These are phyloP conservation scores for Lachnellula occidentalis DNA, from an alignment of 2,329 filamentous ascomycete genomes.

Conservation along the genomic window DNA sequence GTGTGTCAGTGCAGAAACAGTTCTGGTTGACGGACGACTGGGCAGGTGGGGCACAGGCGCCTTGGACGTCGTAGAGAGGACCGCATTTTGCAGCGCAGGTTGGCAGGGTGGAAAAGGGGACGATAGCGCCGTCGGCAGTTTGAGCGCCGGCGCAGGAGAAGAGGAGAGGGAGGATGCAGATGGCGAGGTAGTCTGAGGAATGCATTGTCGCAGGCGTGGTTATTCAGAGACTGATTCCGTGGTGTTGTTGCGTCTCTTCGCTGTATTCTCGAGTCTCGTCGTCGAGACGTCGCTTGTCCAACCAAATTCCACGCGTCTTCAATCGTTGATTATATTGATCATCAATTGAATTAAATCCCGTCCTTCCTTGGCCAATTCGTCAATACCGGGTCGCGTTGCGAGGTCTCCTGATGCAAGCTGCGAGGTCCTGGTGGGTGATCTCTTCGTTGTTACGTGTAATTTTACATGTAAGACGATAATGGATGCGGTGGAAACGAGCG, in stretches of 20 bases:
- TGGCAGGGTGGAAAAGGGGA: conserved; percentile 56
- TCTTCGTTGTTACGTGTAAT: background rate
- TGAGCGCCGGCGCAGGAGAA: background rate
- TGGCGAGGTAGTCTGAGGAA: background rate
- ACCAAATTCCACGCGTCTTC: background rate
- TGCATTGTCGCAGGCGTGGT: background rate
- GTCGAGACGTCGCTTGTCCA: background rate
- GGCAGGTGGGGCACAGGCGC: conserved; percentile 60
- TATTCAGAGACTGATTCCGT: background rate
- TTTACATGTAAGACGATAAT: background rate
- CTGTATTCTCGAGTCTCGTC: background rate
- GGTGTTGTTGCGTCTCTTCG: background rate
- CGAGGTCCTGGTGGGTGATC: background rate
- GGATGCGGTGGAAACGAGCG: background rate
- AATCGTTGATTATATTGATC: background rate
- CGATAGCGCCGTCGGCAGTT: conserved; percentile 34
- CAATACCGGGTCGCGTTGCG: no score
- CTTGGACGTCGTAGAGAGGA: conserved; percentile 63
- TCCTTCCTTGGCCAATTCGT: background rate
- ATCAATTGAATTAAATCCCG: background rate
- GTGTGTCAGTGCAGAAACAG: conserved; percentile 68
- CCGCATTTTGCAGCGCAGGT: conserved; percentile 56
- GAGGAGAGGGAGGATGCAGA: conserved; percentile 3
- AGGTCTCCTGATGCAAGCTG: background rate
- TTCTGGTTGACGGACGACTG: conserved; percentile 50